phyloP scores from a whole-genome alignment of 208 protist species.

The Trypanosoma conorhini region DNA sequence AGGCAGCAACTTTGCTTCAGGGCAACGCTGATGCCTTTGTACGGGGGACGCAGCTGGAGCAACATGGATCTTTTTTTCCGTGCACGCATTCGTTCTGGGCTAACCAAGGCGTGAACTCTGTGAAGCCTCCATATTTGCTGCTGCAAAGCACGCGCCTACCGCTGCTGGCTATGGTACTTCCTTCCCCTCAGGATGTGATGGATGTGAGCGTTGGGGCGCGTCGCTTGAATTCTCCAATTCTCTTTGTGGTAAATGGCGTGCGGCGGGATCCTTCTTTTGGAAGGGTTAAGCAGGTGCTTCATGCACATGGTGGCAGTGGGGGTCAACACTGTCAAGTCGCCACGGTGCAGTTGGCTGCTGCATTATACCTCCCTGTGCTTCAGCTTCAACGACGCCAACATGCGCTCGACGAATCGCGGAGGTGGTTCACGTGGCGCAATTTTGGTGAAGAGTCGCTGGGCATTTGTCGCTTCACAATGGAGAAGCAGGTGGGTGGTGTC shows the following conservation, averaged over 20 bases:
- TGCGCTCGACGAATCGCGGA: neutral
- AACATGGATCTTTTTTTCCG: slow-evolving; percentile 22
- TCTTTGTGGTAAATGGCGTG: slow-evolving; percentile 19
- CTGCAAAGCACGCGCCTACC: slow-evolving; percentile 11
- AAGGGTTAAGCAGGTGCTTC: slow-evolving; percentile 7
- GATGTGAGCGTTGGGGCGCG: neutral
- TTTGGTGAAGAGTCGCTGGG: slow-evolving; percentile 9
- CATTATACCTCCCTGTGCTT: slow-evolving; percentile 14
- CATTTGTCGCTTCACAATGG: slow-evolving; percentile 14
- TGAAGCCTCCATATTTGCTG: slow-evolving; percentile 8
- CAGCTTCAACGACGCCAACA: neutral
- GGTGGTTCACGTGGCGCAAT: slow-evolving; percentile 16
- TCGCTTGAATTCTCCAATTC: neutral
- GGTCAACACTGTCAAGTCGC: neutral
- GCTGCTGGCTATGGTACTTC: slow-evolving; percentile 6
- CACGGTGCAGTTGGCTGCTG: slow-evolving; percentile 3
- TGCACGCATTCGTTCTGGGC: slow-evolving; percentile 5
- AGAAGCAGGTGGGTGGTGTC: slow-evolving; percentile 13
- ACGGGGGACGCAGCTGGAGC: slow-evolving; percentile 15
- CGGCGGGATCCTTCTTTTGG: slow-evolving; percentile 18
- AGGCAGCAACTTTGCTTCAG: neutral
- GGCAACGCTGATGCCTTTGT: slow-evolving; percentile 9
- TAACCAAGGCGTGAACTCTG: neutral
- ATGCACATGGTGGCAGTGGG: slow-evolving; percentile 3
- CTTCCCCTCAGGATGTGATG: neutral